Base-by-base conservation (phyloP, 2,329 filamentous ascomycete species). In the Lachnellula subtilissima region DNA sequence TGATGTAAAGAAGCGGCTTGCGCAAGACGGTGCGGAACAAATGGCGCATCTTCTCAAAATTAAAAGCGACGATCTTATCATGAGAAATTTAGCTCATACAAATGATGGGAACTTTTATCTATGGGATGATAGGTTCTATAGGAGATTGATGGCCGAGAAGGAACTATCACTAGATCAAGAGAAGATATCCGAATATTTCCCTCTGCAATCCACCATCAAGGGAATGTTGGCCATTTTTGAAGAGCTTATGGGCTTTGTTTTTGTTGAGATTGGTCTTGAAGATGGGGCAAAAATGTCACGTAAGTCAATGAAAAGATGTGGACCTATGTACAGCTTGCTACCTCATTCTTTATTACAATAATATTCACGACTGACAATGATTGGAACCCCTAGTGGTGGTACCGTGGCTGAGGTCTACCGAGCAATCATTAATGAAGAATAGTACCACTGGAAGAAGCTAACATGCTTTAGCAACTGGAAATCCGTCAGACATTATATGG, bases 141-240 rank as follows among this genome's bases (percentile, higher is more conserved):
- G 90, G 64, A 84, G 87, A 6, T 76, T 92, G 69, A 87, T 91
- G 82, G 82, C 91, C 39, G 88, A 93, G 75, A 82, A 87, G 68
- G 87, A 93, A 68, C 93, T 85, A 70, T 85, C 83, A 65, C 85
- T 94, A 47, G 88, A 93, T 61, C 88, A 93, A 70, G 83, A 86
- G 65, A 83, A 86, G 68, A 89, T 94, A 65, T 85, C 89, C 9
- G 87, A 94, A 72, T 94, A 92, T 73, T 94, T 94, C 74, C 89
- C 90, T 4, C 78, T 93, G 6, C 78, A 84, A 57, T 81, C 83
- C 14, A 91, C 88, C 0, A 85, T 94, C 50, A 78, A 80, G 28
- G 86, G 84, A 55, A 93, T 95, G 89, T 77, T 94, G 48, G 80
- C 84, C 65, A 93, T 93, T 65, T 94, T 94, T 61, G 88, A 94